Evolutionary conservation across 148 eudicot species (phyloP).

Genomic region (Rhododendron ferrugineum): DNA sequence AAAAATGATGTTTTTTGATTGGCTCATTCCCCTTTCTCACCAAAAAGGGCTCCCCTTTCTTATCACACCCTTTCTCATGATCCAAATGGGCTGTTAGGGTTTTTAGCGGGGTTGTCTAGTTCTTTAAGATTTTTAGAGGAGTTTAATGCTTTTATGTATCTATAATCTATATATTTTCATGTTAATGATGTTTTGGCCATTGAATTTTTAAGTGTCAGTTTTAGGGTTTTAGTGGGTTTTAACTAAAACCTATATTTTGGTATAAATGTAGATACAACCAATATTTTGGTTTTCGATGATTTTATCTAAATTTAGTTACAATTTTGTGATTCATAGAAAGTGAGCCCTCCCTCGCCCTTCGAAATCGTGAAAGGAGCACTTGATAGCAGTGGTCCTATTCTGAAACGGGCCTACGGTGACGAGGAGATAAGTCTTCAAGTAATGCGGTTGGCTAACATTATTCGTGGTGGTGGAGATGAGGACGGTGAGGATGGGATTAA

Average conservation of each 20-base stretch:
- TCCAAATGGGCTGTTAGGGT: neutral
- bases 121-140: neutral
- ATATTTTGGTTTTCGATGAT: neutral
- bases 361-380: conserved; percentile 68
- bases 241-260: no score
- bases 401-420: conserved; percentile 45
- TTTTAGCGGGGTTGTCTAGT: neutral
- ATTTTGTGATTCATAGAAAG: conserved; percentile 41
- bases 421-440: conserved; percentile 78
- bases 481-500: conserved; percentile 51
- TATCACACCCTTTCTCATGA: neutral
- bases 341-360: conserved; percentile 66
- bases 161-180: neutral
- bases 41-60: neutral
- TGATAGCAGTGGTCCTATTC: conserved; percentile 65
- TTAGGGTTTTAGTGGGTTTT: conserved; percentile 1
- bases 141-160: neutral
- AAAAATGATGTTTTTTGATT: neutral
- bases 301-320: neutral
- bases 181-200: neutral
- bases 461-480: conserved; percentile 40
- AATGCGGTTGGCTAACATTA: conserved; percentile 63
- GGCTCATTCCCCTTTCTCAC: no score
- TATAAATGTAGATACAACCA: neutral
- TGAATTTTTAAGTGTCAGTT: neutral